Percentiles rank a stretch among this genome's conserved stretches.
These are phyloP conservation scores for Typha latifolia DNA, from an alignment of 176 grass and related monocot species.

Conservation along the genomic window DNA sequence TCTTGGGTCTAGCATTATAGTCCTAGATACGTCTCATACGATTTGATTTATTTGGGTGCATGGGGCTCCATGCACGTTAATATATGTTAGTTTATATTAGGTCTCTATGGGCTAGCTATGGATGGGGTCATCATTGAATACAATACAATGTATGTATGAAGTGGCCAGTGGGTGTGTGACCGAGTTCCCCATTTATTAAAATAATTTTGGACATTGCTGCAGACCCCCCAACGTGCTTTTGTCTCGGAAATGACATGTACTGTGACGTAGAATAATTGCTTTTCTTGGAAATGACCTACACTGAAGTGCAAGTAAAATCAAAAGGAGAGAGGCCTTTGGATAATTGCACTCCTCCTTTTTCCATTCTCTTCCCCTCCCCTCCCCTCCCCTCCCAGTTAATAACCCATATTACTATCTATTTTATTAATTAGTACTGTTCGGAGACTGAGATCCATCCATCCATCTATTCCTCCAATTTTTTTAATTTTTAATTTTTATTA, in stretches of 20 bases:
- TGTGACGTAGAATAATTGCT: constrained; percentile 69
- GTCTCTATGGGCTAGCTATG: background rate
- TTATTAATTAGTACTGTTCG: too few relatives aligned
- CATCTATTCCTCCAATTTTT: too few relatives aligned
- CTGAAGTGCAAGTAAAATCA: constrained; percentile 33
- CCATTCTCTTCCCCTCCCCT: background rate
- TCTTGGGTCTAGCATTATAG: background rate
- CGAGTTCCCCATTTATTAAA: too few relatives aligned
- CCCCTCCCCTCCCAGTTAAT: background rate
- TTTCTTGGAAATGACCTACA: constrained; percentile 77
- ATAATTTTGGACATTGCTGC: background rate
- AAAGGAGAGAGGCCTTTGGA: constrained; percentile 17
- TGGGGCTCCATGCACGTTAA: constrained; percentile 33
- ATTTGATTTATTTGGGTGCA: background rate
- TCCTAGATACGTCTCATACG: background rate
- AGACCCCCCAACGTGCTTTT: constrained; percentile 43
- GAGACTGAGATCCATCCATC: too few relatives aligned
- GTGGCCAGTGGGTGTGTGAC: too few relatives aligned
- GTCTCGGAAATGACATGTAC: constrained; percentile 75
- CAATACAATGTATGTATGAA: too few relatives aligned
- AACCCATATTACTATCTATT: too few relatives aligned
- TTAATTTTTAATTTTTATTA: too few relatives aligned
- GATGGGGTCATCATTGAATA: too few relatives aligned
- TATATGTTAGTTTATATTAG: background rate
- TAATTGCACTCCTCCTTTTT: background rate